These are phyloP conservation scores for Fusarium begoniae DNA, from an alignment of 2,329 filamentous ascomycete genomes.

Conservation along the genomic window DNA sequence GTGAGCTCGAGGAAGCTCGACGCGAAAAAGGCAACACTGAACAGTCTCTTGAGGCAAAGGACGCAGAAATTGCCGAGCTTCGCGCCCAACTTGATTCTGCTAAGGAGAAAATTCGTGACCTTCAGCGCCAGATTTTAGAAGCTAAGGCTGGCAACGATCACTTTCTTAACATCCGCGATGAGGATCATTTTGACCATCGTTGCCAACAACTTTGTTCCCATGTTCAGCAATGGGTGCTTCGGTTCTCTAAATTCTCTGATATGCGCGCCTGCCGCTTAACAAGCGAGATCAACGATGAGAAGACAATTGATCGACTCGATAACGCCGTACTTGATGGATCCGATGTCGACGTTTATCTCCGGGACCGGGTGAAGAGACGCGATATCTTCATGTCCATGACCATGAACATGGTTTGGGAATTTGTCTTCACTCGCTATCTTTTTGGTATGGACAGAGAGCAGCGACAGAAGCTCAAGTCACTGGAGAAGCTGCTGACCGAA, in stretches of 20 bases:
- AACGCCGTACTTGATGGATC: constrained; percentile 94
- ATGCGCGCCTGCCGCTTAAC: constrained; percentile 86
- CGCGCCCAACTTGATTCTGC: constrained; percentile 81
- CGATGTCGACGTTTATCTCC: constrained; percentile 88
- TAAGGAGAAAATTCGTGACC: constrained; percentile 65
- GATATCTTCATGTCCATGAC: constrained; percentile 99
- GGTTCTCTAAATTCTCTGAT: constrained; percentile 98
- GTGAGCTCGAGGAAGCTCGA: constrained; percentile 75
- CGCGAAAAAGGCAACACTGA: constrained; percentile 69
- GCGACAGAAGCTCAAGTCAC: constrained; percentile 93
- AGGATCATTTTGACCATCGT: constrained; percentile 93
- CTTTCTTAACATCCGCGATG: constrained; percentile 83
- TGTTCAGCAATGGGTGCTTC: constrained; percentile 96
- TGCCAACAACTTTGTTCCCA: constrained; percentile 96
- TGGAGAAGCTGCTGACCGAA: constrained; percentile 91
- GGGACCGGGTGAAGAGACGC: constrained; percentile 85
- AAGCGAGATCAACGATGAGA: constrained; percentile 87
- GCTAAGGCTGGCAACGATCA: constrained; percentile 70
- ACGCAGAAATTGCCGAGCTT: constrained; percentile 82
- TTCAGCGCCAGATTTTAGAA: constrained; percentile 64
- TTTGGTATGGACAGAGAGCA: constrained; percentile 99
- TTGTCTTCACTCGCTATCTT: constrained; percentile 95
- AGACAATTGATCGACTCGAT: constrained; percentile 92
- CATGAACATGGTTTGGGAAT: constrained; percentile 99
- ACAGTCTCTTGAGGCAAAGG: constrained; percentile 79